phyloP scores from a whole-genome alignment of 139 green algal genomes.

The Penium margaritaceum region DNA sequence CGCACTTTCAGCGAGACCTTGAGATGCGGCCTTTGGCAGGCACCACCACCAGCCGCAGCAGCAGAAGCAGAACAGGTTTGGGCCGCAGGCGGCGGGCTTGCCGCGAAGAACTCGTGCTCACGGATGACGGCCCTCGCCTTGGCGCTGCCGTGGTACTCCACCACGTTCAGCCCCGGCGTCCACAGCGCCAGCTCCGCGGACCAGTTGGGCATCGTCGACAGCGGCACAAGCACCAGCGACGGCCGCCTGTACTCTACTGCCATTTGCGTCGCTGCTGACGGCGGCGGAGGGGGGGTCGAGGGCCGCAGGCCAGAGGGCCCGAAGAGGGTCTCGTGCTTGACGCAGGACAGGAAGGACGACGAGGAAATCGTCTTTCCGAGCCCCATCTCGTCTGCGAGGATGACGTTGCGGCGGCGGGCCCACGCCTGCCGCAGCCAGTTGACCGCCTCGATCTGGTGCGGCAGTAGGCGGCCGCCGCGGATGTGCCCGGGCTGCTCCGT shows the following conservation, averaged over 20 bases:
- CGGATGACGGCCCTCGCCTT: slow-evolving; percentile 57
- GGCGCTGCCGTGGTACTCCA: slow-evolving; percentile 50
- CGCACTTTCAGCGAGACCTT: neutral
- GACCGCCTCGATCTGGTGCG: slow-evolving; percentile 72
- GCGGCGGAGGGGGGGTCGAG: no score
- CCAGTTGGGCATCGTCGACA: slow-evolving; percentile 87
- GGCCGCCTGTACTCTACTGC: no score
- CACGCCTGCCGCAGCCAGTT: slow-evolving; percentile 44
- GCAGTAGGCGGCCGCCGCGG: slow-evolving; percentile 63
- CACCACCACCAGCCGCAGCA: no score
- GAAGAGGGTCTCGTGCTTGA: slow-evolving; percentile 35
- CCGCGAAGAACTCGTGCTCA: slow-evolving; percentile 57
- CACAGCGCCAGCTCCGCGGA: slow-evolving; percentile 76
- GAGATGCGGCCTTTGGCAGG: no score
- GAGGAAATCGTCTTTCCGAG: slow-evolving; percentile 67
- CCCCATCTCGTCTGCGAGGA: slow-evolving; percentile 93
- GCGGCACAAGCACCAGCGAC: slow-evolving; percentile 79
- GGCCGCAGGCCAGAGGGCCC: no score
- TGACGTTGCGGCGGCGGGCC: slow-evolving; percentile 57
- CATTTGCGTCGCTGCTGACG: no score
- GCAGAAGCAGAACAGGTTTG: no score
- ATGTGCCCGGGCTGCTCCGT: slow-evolving; percentile 58
- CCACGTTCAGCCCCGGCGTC: slow-evolving; percentile 58
- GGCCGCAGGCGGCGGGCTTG: neutral
- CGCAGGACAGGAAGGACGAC: slow-evolving; percentile 21